phyloP scores from a whole-genome alignment of 495 filamentous ascomycete species.

The Annulohypoxylon nitens region DNA sequence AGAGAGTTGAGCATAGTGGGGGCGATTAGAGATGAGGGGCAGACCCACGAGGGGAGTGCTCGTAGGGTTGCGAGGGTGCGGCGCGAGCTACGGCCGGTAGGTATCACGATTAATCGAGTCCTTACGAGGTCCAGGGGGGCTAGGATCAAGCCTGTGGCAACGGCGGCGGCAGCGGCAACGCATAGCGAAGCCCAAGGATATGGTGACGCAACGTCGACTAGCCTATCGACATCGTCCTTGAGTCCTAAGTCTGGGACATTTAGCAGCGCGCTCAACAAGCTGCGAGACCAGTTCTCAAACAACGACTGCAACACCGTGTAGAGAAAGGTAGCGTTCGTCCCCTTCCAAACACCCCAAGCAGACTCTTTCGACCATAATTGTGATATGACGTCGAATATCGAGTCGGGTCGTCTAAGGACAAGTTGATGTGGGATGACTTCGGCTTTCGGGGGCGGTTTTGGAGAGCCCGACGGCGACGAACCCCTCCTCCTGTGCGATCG shows the following conservation, averaged over 20 bases:
- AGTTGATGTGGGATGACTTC: slow-evolving; percentile 70
- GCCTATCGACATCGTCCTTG: slow-evolving; percentile 62
- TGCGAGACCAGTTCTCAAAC: slow-evolving; percentile 86
- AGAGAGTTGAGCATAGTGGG: slow-evolving; percentile 89
- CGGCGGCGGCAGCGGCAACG: slow-evolving; percentile 85
- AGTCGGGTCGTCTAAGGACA: slow-evolving; percentile 74
- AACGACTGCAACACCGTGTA: slow-evolving; percentile 88
- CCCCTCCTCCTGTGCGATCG: slow-evolving; percentile 52
- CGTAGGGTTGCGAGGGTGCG: slow-evolving; percentile 80
- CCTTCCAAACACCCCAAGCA: slow-evolving; percentile 94
- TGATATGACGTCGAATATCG: slow-evolving; percentile 81
- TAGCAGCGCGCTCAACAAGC: slow-evolving; percentile 82
- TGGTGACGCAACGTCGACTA: slow-evolving; percentile 73
- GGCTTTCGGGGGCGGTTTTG: slow-evolving; percentile 45
- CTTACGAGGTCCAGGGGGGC: slow-evolving; percentile 90
- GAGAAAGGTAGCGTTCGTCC: slow-evolving; percentile 88
- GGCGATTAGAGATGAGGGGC: slow-evolving; percentile 76
- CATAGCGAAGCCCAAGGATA: slow-evolving; percentile 79
- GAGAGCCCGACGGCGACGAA: slow-evolving; percentile 51
- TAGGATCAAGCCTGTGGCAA: slow-evolving; percentile 81
- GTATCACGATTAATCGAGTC: slow-evolving; percentile 88
- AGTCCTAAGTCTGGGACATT: slow-evolving; percentile 85
- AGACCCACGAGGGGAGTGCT: slow-evolving; percentile 79
- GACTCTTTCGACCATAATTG: slow-evolving; percentile 92
- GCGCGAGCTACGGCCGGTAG: slow-evolving; percentile 76